Percentiles rank a stretch among this genome's conserved stretches.
Conservation (phyloP, 768 basidiomycete species). For the Mycena amicta region DNA sequence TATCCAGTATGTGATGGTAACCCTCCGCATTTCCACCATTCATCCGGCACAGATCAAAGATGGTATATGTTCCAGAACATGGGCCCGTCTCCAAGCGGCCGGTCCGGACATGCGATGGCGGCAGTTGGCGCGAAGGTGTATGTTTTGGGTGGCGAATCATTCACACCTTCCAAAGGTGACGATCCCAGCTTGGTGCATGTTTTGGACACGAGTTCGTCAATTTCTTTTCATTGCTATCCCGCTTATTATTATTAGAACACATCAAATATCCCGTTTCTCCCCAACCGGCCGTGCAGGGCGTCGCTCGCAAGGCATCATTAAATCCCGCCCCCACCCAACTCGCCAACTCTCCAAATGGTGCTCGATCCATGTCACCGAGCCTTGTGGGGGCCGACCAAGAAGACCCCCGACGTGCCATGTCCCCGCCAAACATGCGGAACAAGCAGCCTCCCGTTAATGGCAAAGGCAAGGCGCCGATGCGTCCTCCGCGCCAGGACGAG, state of each 20-base stretch:
- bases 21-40: constrained; percentile 10
- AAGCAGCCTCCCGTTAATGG: constrained; percentile 41
- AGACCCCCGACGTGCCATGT: constrained; percentile 66
- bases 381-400: constrained; percentile 47
- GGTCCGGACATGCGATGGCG: constrained; percentile 99
- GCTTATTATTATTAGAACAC: constrained; percentile 57
- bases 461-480: constrained; percentile 55
- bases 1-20: constrained; percentile 73
- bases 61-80: constrained; percentile 99
- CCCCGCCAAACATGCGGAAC: constrained; percentile 54
- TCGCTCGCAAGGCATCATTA: constrained; percentile 52
- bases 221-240: constrained; percentile 25
- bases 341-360: constrained; percentile 34
- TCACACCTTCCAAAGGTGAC: constrained; percentile 69
- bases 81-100: constrained; percentile 91
- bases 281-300: constrained; percentile 33
- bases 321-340: constrained; percentile 37
- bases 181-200: constrained; percentile 86
- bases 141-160: constrained; percentile 94
- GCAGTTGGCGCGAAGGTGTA: constrained; percentile 86
- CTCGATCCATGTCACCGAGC: constrained; percentile 72
- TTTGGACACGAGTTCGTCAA: constrained; percentile 86
- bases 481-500: constrained; percentile 53
- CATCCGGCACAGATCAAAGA: constrained; percentile 68
- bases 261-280: constrained; percentile 80